These are phyloP conservation scores for Liriodendron chinense DNA, from an alignment of 164 flowering plant genomes.

Conservation along the genomic window DNA sequence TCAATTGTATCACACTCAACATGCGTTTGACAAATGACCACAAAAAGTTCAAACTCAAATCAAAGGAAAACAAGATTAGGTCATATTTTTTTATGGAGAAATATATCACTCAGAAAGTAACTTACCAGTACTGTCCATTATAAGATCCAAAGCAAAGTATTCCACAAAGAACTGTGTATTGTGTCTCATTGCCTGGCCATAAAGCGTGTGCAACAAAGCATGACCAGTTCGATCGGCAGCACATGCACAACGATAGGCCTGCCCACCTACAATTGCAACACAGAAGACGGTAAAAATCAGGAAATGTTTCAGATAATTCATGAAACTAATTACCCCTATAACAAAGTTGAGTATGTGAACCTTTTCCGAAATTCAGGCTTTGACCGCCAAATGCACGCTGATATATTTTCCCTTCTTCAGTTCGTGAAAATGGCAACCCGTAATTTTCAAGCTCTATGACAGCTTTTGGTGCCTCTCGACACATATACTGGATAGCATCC, in stretches of 20 bases:
- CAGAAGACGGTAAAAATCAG: conserved; percentile 8
- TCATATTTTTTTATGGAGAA: background rate
- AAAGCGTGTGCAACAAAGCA: conserved; percentile 90
- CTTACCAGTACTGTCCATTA: conserved; percentile 86
- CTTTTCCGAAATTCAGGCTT: conserved; percentile 94
- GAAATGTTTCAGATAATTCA: background rate
- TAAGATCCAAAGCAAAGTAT: conserved; percentile 89
- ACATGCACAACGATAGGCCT: conserved; percentile 99
- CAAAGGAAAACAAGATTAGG: background rate
- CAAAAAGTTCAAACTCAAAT: background rate
- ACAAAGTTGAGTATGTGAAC: conserved; percentile 31
- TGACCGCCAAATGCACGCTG: conserved; percentile 99
- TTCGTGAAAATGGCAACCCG: conserved; percentile 96
- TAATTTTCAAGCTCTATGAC: conserved; percentile 98
- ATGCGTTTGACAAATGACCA: no score
- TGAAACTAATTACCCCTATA: background rate
- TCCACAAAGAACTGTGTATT: conserved; percentile 97
- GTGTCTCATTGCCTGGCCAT: conserved; percentile 98
- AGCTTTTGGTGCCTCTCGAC: conserved; percentile 99
- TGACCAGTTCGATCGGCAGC: conserved; percentile 99
- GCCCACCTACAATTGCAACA: conserved; percentile 69
- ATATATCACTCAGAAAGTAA: conserved; percentile 1
- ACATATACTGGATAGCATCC: conserved; percentile 99
- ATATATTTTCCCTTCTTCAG: conserved; percentile 95
- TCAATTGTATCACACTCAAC: background rate